Evolutionary conservation across 495 filamentous ascomycete genomes (phyloP).

Genomic region (Elasticomyces elasticus): DNA sequence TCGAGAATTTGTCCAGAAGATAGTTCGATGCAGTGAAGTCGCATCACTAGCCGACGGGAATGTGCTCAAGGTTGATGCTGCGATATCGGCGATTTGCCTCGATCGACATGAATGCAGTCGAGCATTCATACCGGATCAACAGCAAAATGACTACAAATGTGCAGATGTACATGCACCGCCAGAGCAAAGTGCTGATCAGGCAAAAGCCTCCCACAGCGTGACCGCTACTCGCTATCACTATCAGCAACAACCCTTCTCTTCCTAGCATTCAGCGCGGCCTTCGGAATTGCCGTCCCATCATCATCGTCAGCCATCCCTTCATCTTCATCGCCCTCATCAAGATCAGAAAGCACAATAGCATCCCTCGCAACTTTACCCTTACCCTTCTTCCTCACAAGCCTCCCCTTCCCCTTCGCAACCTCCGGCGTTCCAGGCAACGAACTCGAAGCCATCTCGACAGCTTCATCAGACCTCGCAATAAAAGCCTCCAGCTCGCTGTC

Average conservation of each 20-base stretch:
- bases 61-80: neutral
- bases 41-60: too few relatives aligned
- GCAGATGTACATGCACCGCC: too few relatives aligned
- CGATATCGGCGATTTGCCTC: neutral
- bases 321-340: neutral
- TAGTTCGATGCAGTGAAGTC: too few relatives aligned
- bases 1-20: too few relatives aligned
- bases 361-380: neutral
- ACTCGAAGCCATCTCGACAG: constrained; percentile 11
- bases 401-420: neutral
- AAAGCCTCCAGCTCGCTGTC: constrained; percentile 26
- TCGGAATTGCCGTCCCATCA: neutral
- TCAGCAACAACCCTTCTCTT: constrained; percentile 2
- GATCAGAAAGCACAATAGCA: neutral
- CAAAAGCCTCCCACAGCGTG: neutral
- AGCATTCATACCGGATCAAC: too few relatives aligned
- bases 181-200: too few relatives aligned
- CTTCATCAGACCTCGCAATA: constrained; percentile 19
- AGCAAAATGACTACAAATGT: too few relatives aligned
- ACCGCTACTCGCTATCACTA: neutral
- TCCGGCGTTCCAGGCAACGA: constrained; percentile 7
- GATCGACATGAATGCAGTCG: too few relatives aligned
- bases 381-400: constrained; percentile 1
- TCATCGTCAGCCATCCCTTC: neutral
- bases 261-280: neutral